Conservation (phyloP, 73 alveolate genomes). For the Blepharisma stoltei region DNA sequence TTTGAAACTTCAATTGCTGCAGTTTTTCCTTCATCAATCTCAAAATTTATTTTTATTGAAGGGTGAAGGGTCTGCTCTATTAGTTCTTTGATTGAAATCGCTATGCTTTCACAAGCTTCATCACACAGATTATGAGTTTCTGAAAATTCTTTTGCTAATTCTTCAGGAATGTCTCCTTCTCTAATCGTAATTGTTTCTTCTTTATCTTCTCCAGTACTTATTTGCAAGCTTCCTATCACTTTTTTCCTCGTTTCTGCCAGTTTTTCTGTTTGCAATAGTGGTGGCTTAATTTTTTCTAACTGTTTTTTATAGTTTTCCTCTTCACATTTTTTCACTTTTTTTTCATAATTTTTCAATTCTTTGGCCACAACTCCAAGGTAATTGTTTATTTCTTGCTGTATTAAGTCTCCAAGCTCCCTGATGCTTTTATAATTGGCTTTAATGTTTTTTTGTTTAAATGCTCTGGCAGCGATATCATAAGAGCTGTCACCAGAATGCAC, state of each 20-base stretch:
- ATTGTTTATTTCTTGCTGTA: neutral
- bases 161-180: conserved; percentile 11
- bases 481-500: neutral
- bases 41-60: too few species aligned
- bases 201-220: neutral
- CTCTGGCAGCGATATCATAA: neutral
- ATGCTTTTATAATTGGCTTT: neutral
- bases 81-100: neutral
- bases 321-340: conserved; percentile 14
- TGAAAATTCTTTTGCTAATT: neutral
- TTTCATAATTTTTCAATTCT: neutral
- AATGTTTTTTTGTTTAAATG: neutral
- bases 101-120: neutral
- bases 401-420: neutral
- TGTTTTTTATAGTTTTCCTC: neutral
- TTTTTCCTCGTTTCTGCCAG: neutral
- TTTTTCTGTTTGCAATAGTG: conserved; percentile 17
- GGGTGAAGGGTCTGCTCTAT: neutral
- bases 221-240: neutral
- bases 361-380: neutral
- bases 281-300: conserved; percentile 12
- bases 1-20: neutral
- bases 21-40: neutral
- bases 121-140: neutral
- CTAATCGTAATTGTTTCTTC: neutral